These are phyloP conservation scores for Uromyces viciae-fabae DNA, from an alignment of 1,284 basidiomycete genomes.

Conservation along the genomic window DNA sequence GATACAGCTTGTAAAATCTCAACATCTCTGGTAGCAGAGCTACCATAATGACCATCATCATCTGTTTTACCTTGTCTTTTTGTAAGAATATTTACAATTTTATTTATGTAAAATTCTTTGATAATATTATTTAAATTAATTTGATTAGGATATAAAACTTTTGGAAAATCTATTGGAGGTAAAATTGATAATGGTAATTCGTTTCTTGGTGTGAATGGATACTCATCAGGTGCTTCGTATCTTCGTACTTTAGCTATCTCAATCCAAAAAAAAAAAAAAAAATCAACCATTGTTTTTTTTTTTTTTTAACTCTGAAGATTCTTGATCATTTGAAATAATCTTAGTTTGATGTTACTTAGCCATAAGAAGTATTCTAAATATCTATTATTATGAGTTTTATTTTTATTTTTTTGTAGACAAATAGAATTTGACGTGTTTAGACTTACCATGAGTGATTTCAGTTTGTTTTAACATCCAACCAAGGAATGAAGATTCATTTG, in stretches of 20 bases:
- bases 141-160: conserved; percentile 72
- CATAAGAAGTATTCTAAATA: too few relatives aligned
- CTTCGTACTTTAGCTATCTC: conserved; percentile 83
- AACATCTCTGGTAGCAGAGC: conserved; percentile 85
- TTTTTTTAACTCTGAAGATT: too few relatives aligned
- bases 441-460: conserved; percentile 85
- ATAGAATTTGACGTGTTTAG: background rate
- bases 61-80: conserved; percentile 66
- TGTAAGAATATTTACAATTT: conserved; percentile 79
- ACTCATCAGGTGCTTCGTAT: conserved; percentile 84
- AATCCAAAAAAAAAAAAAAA: background rate
- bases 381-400: too few relatives aligned
- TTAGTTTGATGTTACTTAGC: too few relatives aligned
- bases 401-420: background rate
- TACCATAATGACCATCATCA: conserved; percentile 97
- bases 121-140: conserved; percentile 87
- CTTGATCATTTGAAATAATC: too few relatives aligned
- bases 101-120: conserved; percentile 76
- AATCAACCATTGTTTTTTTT: background rate
- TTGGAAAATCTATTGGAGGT: conserved; percentile 69
- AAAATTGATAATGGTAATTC: conserved; percentile 79
- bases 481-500: conserved; percentile 75
- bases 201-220: conserved; percentile 75
- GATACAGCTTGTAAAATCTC: conserved; percentile 90
- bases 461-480: conserved; percentile 96